Conservation (phyloP, 331 rosid genomes). For the Malus hybrid region DNA sequence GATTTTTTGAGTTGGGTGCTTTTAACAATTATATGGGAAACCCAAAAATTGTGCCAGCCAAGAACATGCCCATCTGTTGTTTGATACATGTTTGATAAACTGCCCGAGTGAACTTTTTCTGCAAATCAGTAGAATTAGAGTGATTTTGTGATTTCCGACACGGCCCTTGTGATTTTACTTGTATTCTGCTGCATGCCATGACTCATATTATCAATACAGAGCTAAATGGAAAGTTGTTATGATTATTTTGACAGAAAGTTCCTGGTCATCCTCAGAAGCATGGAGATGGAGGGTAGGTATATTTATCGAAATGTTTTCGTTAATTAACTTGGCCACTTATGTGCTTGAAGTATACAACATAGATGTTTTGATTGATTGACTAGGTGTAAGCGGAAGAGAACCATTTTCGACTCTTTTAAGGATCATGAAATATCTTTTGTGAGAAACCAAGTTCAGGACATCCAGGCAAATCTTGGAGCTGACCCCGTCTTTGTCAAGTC, state of each 20-base stretch:
- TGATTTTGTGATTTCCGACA: not conserved
- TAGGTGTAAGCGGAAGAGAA: conserved; percentile 1
- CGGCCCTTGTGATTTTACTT: not conserved
- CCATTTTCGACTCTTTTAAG: not conserved
- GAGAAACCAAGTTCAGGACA: not conserved
- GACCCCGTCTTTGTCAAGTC: not conserved
- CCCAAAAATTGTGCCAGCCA: not conserved
- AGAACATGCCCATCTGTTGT: not conserved
- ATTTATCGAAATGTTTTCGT: not conserved
- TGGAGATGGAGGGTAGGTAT: not conserved
- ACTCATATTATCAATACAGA: not conserved
- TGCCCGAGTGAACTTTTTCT: not conserved
- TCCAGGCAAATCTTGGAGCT: not conserved
- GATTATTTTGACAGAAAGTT: not conserved
- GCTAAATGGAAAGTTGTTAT: not conserved
- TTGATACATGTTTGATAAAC: not conserved
- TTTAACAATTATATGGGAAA: not conserved
- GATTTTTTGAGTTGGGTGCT: not conserved
- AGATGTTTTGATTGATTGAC: not conserved
- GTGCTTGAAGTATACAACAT: not conserved
- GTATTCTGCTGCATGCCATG: not conserved
- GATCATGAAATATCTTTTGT: not conserved
- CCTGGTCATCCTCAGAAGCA: not conserved
- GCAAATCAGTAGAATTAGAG: not conserved
- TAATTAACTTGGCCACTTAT: not conserved